Evolutionary conservation across 2,329 filamentous ascomycete genomes (phyloP).

Genomic region (Hypomyces rosellus): DNA sequence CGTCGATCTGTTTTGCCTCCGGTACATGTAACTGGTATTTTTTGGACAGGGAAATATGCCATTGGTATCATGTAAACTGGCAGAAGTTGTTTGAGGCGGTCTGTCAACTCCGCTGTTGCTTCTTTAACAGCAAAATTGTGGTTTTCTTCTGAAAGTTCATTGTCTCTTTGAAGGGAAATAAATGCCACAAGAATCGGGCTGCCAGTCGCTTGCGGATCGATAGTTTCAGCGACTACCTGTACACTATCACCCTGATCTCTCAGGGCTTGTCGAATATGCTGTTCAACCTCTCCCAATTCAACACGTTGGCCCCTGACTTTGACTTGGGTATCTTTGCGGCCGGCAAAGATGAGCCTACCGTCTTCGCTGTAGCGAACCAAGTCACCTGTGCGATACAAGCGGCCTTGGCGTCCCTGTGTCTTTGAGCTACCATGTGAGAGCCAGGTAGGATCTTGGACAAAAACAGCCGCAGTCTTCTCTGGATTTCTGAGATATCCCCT

Average conservation of each 20-base stretch:
- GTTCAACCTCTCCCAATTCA: constrained; percentile 32
- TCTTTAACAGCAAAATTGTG: too few species aligned
- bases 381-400: constrained; percentile 41
- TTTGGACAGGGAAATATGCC: too few species aligned
- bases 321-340: constrained; percentile 49
- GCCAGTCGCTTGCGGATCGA: background rate
- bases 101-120: too few species aligned
- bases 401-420: background rate
- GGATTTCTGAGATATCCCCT: too few species aligned
- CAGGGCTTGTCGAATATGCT: constrained; percentile 6
- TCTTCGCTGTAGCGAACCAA: constrained; percentile 34
- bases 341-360: constrained; percentile 35
- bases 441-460: too few species aligned
- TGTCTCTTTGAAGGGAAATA: background rate
- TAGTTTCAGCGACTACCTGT: constrained; percentile 5
- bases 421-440: too few species aligned
- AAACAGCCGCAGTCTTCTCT: too few species aligned
- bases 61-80: too few species aligned
- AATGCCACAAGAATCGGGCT: constrained; percentile 3
- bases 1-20: too few species aligned
- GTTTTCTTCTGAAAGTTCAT: too few species aligned
- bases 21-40: too few species aligned
- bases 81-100: too few species aligned
- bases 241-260: background rate
- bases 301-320: constrained; percentile 50